phyloP scores from a whole-genome alignment of 345 rosid genomes.

The Camelina sativa region DNA sequence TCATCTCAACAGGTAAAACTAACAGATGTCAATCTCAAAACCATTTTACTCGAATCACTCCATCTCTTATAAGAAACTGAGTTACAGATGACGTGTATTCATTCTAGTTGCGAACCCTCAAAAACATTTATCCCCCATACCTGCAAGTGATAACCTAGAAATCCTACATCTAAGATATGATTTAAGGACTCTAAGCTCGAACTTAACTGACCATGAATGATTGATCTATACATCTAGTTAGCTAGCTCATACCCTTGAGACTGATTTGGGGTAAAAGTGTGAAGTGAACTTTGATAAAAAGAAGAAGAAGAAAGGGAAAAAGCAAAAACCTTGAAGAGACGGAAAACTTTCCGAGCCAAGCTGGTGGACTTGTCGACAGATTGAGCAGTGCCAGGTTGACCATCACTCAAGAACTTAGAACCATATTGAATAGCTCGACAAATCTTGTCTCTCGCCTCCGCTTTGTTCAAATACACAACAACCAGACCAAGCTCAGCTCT shows the following conservation, averaged over 20 bases:
- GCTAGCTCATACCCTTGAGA: neutral
- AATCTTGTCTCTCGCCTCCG: slow-evolving; percentile 98
- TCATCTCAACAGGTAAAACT: neutral
- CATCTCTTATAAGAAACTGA: no score
- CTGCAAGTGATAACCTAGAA: no score
- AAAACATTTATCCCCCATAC: no score
- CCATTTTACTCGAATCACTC: no score
- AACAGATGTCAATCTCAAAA: no score
- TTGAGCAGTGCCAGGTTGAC: slow-evolving; percentile 91
- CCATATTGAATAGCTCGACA: slow-evolving; percentile 98
- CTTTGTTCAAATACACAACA: slow-evolving; percentile 86
- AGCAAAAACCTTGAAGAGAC: slow-evolving; percentile 74
- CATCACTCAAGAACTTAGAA: slow-evolving; percentile 84
- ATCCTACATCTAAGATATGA: no score
- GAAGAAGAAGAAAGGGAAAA: neutral
- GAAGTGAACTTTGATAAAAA: neutral
- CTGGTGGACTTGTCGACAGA: slow-evolving; percentile 90
- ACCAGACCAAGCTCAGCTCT: slow-evolving; percentile 89
- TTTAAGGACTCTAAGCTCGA: no score
- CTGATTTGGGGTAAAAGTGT: neutral
- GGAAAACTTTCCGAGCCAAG: slow-evolving; percentile 96
- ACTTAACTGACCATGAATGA: neutral
- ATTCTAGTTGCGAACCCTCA: no score
- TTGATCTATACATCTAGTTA: no score
- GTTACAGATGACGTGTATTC: no score